Evolutionary conservation across 2,329 filamentous ascomycete genomes (phyloP).

Genomic region (Microdochium nivale): DNA sequence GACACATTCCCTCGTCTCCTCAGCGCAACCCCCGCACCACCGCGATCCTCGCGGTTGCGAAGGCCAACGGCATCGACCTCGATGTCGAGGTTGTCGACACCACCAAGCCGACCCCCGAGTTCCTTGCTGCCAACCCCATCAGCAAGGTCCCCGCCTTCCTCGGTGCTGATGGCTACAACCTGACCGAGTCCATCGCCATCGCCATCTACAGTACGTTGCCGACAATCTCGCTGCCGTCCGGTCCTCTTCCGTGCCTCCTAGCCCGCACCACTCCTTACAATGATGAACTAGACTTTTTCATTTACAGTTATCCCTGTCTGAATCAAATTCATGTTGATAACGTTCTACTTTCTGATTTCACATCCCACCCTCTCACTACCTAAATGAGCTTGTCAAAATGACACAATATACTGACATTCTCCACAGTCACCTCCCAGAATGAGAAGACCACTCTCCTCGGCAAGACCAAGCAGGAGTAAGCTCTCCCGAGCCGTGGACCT

Average conservation of each 20-base stretch:
- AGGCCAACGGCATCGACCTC: slow-evolving; percentile 92
- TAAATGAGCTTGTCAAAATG: slow-evolving; percentile 2
- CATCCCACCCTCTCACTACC: slow-evolving; percentile 15
- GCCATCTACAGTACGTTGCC: slow-evolving; percentile 86
- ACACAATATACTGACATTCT: not conserved
- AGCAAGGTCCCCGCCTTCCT: slow-evolving; percentile 91
- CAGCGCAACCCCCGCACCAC: slow-evolving; percentile 87
- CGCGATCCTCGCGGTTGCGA: slow-evolving; percentile 84
- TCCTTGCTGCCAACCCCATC: slow-evolving; percentile 77
- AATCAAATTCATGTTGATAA: slow-evolving; percentile 77
- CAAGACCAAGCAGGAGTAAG: slow-evolving; percentile 98
- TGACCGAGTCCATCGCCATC: slow-evolving; percentile 88
- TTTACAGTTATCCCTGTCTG: slow-evolving; percentile 99
- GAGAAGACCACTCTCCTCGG: slow-evolving; percentile 99
- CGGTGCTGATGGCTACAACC: slow-evolving; percentile 81
- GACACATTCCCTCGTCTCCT: slow-evolving; percentile 15
- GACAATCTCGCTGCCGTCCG: slow-evolving; percentile 9
- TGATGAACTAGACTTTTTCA: slow-evolving; percentile 69
- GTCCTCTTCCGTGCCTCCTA: slow-evolving; percentile 4
- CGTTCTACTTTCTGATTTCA: slow-evolving; percentile 73
- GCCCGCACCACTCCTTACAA: slow-evolving; percentile 16
- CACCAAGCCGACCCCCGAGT: slow-evolving; percentile 61
- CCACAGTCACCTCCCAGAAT: slow-evolving; percentile 91
- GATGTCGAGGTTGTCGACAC: slow-evolving; percentile 70
- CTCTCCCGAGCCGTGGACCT: slow-evolving; percentile 4